phyloP scores from a whole-genome alignment of 805 yeast species.

The Millerozyma miso region DNA sequence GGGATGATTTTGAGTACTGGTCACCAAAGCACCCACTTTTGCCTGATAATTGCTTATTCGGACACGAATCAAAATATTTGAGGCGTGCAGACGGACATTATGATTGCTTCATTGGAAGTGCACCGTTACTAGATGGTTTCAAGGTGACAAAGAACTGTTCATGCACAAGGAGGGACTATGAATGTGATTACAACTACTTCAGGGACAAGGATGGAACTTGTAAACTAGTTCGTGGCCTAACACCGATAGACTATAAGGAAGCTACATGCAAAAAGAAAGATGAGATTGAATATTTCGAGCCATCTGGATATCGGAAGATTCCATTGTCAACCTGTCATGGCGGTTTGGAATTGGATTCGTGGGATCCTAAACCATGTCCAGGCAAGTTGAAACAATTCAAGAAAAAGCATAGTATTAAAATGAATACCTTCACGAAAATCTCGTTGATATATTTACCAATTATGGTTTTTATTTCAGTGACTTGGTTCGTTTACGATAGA shows the following conservation, averaged over 20 bases:
- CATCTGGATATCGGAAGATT: constrained; percentile 88
- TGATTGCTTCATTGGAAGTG: constrained; percentile 70
- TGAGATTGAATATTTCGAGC: constrained; percentile 69
- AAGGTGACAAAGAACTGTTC: constrained; percentile 62
- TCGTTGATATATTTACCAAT: constrained; percentile 44
- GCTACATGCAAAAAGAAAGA: constrained; percentile 56
- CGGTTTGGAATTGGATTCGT: constrained; percentile 67
- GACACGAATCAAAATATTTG: constrained; percentile 38
- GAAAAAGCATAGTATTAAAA: constrained; percentile 47
- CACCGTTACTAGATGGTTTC: constrained; percentile 53
- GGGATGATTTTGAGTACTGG: constrained; percentile 43
- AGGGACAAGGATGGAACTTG: constrained; percentile 79
- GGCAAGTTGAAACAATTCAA: constrained; percentile 71
- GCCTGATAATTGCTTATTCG: constrained; percentile 38
- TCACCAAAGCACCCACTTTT: constrained; percentile 34
- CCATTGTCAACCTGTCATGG: constrained; percentile 84
- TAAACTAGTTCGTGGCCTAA: constrained; percentile 68
- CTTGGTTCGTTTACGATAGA: constrained; percentile 71
- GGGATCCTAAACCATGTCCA: constrained; percentile 74
- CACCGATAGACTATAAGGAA: constrained; percentile 57
- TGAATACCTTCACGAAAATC: constrained; percentile 54
- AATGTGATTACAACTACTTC: constrained; percentile 86
- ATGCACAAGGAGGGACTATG: constrained; percentile 79
- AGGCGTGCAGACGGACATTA: constrained; percentile 41
- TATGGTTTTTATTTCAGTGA: constrained; percentile 46